A percentile compares a stretch with the other conserved stretches of the same genome.
These are phyloP conservation scores for Kokia cookei DNA, from an alignment of 441 rosid species.

Conservation along the genomic window DNA sequence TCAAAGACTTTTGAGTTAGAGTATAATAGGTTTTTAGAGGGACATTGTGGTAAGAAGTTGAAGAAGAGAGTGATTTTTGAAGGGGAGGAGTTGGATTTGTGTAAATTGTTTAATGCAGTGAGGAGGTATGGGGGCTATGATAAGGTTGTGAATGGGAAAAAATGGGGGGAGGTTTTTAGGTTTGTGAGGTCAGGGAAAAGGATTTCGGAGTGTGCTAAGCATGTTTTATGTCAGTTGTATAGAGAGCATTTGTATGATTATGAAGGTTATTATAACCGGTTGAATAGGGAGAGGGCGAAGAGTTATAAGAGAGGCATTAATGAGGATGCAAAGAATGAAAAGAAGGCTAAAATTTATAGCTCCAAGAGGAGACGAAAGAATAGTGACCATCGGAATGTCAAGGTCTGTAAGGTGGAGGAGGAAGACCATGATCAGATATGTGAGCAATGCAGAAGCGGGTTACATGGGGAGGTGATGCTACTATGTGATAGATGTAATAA, in stretches of 20 bases:
- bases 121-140: slow-evolving; percentile 89
- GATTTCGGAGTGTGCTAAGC: slow-evolving; percentile 83
- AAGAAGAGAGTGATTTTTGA: slow-evolving; percentile 76
- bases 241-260: slow-evolving; percentile 79
- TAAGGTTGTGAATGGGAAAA: slow-evolving; percentile 67
- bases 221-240: slow-evolving; percentile 78
- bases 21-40: slow-evolving; percentile 72
- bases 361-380: slow-evolving; percentile 58
- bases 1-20: slow-evolving; percentile 85
- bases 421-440: slow-evolving; percentile 74
- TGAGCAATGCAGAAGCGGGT: slow-evolving; percentile 78
- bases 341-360: slow-evolving; percentile 24
- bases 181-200: slow-evolving; percentile 60
- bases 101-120: slow-evolving; percentile 83
- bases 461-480: slow-evolving; percentile 94
- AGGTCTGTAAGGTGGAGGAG: slow-evolving; percentile 33
- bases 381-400: slow-evolving; percentile 30
- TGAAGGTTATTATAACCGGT: slow-evolving; percentile 51
- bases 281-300: slow-evolving; percentile 39
- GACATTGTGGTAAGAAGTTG: slow-evolving; percentile 64
- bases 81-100: slow-evolving; percentile 84
- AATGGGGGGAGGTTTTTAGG: slow-evolving; percentile 84
- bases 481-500: slow-evolving; percentile 95
- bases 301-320: slow-evolving; percentile 45
- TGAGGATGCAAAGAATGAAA: slow-evolving; percentile 30